These are phyloP conservation scores for Strigomonas culicis DNA, from an alignment of 208 protist genomes.

Conservation along the genomic window DNA sequence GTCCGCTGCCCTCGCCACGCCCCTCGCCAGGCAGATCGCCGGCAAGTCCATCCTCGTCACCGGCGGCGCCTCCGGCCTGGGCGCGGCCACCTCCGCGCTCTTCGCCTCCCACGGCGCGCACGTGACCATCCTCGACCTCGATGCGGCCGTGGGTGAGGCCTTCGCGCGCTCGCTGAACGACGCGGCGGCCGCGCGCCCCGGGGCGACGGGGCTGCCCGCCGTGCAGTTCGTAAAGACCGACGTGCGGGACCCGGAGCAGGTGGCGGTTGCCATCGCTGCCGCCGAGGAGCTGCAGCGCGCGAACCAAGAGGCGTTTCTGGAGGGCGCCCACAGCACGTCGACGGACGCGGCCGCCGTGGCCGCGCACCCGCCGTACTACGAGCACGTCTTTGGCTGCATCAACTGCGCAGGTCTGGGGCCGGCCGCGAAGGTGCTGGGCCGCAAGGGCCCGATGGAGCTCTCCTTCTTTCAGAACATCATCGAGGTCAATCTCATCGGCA, in stretches of 20 bases:
- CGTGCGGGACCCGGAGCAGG: slow-evolving; percentile 44
- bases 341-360: too few relatives aligned
- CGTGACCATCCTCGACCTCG: too few relatives aligned
- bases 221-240: slow-evolving; percentile 33
- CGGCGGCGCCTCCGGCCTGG: slow-evolving; percentile 41
- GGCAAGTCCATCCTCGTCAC: slow-evolving; percentile 42
- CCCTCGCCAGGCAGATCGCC: slow-evolving; percentile 14
- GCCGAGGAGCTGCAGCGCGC: slow-evolving; percentile 44
- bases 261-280: slow-evolving; percentile 40
- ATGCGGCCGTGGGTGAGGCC: too few relatives aligned
- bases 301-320: too few relatives aligned
- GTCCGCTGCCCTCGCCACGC: background rate
- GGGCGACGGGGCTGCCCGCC: too few relatives aligned
- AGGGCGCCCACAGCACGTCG: too few relatives aligned
- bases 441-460: slow-evolving; percentile 37
- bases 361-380: too few relatives aligned
- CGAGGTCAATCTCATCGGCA: slow-evolving; percentile 70
- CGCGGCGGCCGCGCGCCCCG: too few relatives aligned
- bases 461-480: slow-evolving; percentile 54
- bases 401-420: slow-evolving; percentile 71
- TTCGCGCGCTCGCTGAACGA: too few relatives aligned
- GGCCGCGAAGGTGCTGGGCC: slow-evolving; percentile 27
- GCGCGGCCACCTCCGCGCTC: slow-evolving; percentile 31
- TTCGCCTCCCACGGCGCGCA: slow-evolving; percentile 33
- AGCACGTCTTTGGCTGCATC: slow-evolving; percentile 55